A percentile compares a stretch with the other conserved stretches of the same genome.
Evolutionary conservation across 768 basidiomycete genomes (phyloP).

Genomic region (Leccinellum albellum): DNA sequence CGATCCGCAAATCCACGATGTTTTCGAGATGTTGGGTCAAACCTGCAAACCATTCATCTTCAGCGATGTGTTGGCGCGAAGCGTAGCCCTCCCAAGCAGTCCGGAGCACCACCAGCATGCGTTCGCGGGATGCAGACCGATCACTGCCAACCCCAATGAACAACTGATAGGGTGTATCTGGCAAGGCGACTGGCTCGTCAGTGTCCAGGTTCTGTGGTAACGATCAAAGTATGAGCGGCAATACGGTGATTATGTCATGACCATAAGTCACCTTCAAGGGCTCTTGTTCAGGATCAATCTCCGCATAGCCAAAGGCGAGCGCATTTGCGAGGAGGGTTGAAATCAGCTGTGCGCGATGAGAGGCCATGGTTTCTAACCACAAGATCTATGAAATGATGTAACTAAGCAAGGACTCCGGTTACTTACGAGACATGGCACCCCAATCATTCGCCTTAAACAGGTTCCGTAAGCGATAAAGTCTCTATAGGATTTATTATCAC

Average conservation of each 20-base stretch:
- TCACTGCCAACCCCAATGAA: slow-evolving; percentile 25
- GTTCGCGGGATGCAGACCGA: slow-evolving; percentile 18
- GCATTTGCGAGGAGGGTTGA: slow-evolving; percentile 43
- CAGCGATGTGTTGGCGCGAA: slow-evolving; percentile 17
- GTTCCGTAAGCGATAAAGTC: neutral
- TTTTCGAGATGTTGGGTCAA: slow-evolving; percentile 38
- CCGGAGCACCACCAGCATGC: slow-evolving; percentile 11
- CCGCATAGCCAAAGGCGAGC: slow-evolving; percentile 44
- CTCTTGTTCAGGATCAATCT: slow-evolving; percentile 43
- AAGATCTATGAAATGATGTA: neutral
- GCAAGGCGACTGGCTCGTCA: slow-evolving; percentile 35
- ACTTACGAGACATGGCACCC: slow-evolving; percentile 56
- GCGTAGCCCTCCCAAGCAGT: slow-evolving; percentile 14
- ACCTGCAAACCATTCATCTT: slow-evolving; percentile 37
- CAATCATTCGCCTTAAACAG: slow-evolving; percentile 54
- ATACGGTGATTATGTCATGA: neutral
- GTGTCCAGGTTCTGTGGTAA: slow-evolving; percentile 49
- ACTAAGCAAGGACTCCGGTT: neutral
- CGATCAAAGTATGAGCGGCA: neutral
- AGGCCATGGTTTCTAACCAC: slow-evolving; percentile 42
- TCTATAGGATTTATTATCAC: slow-evolving; percentile 24
- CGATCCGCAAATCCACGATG: slow-evolving; percentile 41
- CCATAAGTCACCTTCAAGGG: slow-evolving; percentile 43
- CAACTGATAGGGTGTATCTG: slow-evolving; percentile 38
- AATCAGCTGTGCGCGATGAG: slow-evolving; percentile 46